Conservation (phyloP, 106 monocot genomes). For the Allium cepa region DNA sequence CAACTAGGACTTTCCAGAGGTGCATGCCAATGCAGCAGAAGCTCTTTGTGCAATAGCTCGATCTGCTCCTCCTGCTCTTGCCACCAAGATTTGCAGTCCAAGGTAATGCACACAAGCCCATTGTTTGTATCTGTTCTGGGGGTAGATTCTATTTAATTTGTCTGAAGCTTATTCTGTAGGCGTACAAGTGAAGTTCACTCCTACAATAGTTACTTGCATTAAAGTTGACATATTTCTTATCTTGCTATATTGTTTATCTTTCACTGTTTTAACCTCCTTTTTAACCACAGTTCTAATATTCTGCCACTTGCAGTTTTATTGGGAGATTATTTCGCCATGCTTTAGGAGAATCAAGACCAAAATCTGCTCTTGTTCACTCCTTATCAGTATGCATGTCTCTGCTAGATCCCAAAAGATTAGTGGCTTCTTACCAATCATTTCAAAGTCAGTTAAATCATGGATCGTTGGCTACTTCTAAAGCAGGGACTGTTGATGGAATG, state of each 20-base stretch:
- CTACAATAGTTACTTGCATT: neutral
- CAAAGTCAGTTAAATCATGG: conserved; percentile 43
- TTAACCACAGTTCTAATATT: no score
- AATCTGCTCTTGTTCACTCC: conserved; percentile 52
- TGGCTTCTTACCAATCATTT: conserved; percentile 26
- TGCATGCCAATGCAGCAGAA: conserved; percentile 81
- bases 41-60: conserved; percentile 56
- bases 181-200: neutral
- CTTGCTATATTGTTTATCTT: no score
- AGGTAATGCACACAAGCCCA: conserved; percentile 14
- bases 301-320: conserved; percentile 38
- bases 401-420: conserved; percentile 53
- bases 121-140: neutral
- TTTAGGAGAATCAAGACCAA: conserved; percentile 29
- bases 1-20: conserved; percentile 55
- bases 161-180: neutral
- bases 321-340: conserved; percentile 39
- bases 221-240: no score
- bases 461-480: conserved; percentile 25
- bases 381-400: conserved; percentile 52
- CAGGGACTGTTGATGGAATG: conserved; percentile 44
- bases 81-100: conserved; percentile 45
- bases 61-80: conserved; percentile 55
- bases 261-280: no score
- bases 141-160: neutral